Evolutionary conservation across 1,139 yeast genomes (phyloP).

Genomic region (Kodamaea anthophila): DNA sequence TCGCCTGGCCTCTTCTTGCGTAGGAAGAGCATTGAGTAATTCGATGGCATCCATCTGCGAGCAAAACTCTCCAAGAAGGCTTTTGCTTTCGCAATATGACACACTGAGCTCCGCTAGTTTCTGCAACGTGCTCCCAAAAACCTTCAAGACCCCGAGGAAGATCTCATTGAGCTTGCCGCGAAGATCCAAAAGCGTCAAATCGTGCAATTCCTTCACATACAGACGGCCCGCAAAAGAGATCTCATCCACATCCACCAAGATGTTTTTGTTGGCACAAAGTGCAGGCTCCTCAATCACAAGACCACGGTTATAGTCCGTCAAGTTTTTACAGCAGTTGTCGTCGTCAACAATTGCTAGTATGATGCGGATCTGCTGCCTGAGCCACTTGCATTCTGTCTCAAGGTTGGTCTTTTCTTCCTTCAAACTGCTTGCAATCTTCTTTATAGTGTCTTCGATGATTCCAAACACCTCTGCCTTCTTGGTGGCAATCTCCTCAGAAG

Average conservation of each 20-base stretch:
- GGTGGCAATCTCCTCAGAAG: slow-evolving; percentile 25
- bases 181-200: slow-evolving; percentile 26
- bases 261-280: slow-evolving; percentile 15
- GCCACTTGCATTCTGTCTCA: slow-evolving; percentile 44
- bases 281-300: slow-evolving; percentile 12
- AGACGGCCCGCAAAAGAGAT: slow-evolving; percentile 9
- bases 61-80: slow-evolving; percentile 22
- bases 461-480: slow-evolving; percentile 36
- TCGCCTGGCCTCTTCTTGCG: slow-evolving; percentile 24
- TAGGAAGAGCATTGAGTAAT: slow-evolving; percentile 22
- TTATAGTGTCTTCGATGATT: slow-evolving; percentile 35
- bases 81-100: slow-evolving; percentile 23
- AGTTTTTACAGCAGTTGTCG: slow-evolving; percentile 20
- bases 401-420: slow-evolving; percentile 35
- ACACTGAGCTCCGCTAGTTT: slow-evolving; percentile 25
- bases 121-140: slow-evolving; percentile 28
- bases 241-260: neutral
- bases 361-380: slow-evolving; percentile 37
- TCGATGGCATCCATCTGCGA: slow-evolving; percentile 12
- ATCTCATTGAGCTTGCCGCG: slow-evolving; percentile 30
- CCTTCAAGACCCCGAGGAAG: slow-evolving; percentile 29
- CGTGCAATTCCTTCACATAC: slow-evolving; percentile 23
- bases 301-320: slow-evolving; percentile 5
- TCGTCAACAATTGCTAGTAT: slow-evolving; percentile 40
- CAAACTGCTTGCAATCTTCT: slow-evolving; percentile 26